Evolutionary conservation across 768 basidiomycete species (phyloP).

Genomic region (Imleria badia): DNA sequence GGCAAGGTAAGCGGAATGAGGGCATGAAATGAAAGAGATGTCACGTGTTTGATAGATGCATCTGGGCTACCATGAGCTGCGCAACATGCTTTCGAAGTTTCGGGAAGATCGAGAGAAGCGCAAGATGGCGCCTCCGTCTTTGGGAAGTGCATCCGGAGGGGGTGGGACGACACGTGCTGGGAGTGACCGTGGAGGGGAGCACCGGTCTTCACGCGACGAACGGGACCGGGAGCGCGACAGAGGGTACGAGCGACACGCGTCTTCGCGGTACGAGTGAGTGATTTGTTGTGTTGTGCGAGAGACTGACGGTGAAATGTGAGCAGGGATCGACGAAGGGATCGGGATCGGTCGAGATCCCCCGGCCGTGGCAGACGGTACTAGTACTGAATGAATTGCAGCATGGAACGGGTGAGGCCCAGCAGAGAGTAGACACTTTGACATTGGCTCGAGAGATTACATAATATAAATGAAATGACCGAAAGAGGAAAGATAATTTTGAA

Average conservation of each 20-base stretch:
- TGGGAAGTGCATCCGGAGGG: constrained; percentile 35
- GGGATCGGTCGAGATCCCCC: constrained; percentile 74
- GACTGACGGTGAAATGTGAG: constrained; percentile 15
- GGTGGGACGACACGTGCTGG: constrained; percentile 41
- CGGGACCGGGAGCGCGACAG: constrained; percentile 69
- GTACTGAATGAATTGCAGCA: constrained; percentile 17
- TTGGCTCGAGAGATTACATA: constrained; percentile 17
- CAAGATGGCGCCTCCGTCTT: constrained; percentile 56
- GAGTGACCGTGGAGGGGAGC: constrained; percentile 48
- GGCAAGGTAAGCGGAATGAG: constrained; percentile 73
- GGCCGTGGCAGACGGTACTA: constrained; percentile 57
- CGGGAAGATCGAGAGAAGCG: constrained; percentile 86
- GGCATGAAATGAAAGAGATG: constrained; percentile 27
- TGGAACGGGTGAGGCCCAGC: constrained; percentile 26
- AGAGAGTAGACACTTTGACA: neutral
- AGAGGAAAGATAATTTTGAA: constrained; percentile 25
- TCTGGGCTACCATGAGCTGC: constrained; percentile 96
- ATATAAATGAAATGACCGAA: constrained; percentile 14
- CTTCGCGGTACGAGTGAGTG: constrained; percentile 74
- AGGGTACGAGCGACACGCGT: constrained; percentile 66
- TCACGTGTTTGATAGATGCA: constrained; percentile 75
- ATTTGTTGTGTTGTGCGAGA: constrained; percentile 8
- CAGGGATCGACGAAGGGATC: constrained; percentile 69
- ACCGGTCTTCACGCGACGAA: constrained; percentile 60
- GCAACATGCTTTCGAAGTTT: constrained; percentile 90